phyloP scores from a whole-genome alignment of 129 eudicot genomes.

The Sambucus nigra region DNA sequence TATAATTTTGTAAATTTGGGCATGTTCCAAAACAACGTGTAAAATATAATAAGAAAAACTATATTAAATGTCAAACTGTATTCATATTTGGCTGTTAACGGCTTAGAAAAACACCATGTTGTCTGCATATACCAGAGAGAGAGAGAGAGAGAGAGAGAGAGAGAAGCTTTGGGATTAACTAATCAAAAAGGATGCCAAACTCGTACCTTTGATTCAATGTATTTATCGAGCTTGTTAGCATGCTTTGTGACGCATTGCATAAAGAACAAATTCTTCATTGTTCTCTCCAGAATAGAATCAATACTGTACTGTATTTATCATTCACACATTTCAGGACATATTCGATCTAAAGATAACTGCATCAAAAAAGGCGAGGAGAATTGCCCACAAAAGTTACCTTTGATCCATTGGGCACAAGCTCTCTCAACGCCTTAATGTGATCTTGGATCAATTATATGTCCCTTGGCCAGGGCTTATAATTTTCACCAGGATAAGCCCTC shows the following conservation, averaged over 20 bases:
- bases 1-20: too few relatives aligned
- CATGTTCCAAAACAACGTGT: too few relatives aligned
- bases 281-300: slow-evolving; percentile 81
- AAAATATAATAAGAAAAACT: background rate
- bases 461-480: slow-evolving; percentile 62
- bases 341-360: background rate
- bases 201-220: slow-evolving; percentile 55
- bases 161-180: too few relatives aligned
- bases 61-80: background rate
- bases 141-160: too few relatives aligned
- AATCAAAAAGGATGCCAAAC: background rate
- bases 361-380: too few relatives aligned
- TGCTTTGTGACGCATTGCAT: slow-evolving; percentile 65
- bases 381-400: slow-evolving; percentile 41
- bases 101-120: too few relatives aligned
- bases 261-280: slow-evolving; percentile 80
- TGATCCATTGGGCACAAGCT: slow-evolving; percentile 90
- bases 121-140: too few relatives aligned
- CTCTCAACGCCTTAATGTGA: slow-evolving; percentile 70
- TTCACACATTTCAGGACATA: slow-evolving; percentile 21
- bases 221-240: slow-evolving; percentile 57
- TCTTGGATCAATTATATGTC: slow-evolving; percentile 91
- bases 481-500: slow-evolving; percentile 76
- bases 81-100: too few relatives aligned
- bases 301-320: slow-evolving; percentile 89